A percentile compares a stretch with the other conserved stretches of the same genome.
These are phyloP conservation scores for Trichophyton mentagrophytes DNA, from an alignment of 2,329 filamentous ascomycete genomes.

Conservation along the genomic window DNA sequence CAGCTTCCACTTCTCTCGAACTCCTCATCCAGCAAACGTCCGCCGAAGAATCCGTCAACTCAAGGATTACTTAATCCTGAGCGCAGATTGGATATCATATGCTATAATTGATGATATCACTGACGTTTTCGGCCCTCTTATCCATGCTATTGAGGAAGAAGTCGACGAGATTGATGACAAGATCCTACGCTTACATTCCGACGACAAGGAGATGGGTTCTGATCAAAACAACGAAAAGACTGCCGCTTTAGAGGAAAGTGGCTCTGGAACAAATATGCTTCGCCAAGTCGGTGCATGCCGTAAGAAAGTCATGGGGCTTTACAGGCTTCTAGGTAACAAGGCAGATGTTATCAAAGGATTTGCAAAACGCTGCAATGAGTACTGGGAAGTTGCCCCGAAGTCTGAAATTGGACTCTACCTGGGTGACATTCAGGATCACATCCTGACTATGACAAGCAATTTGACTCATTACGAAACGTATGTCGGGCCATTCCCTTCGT, in stretches of 20 bases:
- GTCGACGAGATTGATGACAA: conserved; percentile 93
- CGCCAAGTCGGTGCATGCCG: conserved; percentile 83
- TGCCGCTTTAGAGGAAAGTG: conserved; percentile 32
- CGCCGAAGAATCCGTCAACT: conserved; percentile 84
- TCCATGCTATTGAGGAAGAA: conserved; percentile 86
- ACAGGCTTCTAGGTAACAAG: conserved; percentile 86
- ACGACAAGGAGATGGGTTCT: conserved; percentile 23
- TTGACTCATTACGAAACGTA: conserved; percentile 92
- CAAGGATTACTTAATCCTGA: conserved; percentile 83
- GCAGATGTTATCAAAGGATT: conserved; percentile 99
- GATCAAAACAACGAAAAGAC: conserved; percentile 18
- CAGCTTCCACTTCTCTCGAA: conserved; percentile 94
- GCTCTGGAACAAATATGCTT: conserved; percentile 65
- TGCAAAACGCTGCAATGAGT: conserved; percentile 93
- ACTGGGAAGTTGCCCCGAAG: conserved; percentile 89
- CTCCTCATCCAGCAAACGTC: conserved; percentile 90
- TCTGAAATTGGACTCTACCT: conserved; percentile 96
- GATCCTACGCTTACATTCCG: conserved; percentile 69
- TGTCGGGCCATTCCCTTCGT: conserved; percentile 23
- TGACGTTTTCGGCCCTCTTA: conserved; percentile 84
- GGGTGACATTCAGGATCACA: conserved; percentile 97
- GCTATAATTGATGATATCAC: conserved; percentile 98
- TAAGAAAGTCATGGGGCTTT: conserved; percentile 95
- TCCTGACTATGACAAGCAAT: conserved; percentile 97
- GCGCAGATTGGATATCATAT: conserved; percentile 96